These are phyloP conservation scores for Globisporangium nodosum DNA, from an alignment of 352 stramenopile species.

Conservation along the genomic window DNA sequence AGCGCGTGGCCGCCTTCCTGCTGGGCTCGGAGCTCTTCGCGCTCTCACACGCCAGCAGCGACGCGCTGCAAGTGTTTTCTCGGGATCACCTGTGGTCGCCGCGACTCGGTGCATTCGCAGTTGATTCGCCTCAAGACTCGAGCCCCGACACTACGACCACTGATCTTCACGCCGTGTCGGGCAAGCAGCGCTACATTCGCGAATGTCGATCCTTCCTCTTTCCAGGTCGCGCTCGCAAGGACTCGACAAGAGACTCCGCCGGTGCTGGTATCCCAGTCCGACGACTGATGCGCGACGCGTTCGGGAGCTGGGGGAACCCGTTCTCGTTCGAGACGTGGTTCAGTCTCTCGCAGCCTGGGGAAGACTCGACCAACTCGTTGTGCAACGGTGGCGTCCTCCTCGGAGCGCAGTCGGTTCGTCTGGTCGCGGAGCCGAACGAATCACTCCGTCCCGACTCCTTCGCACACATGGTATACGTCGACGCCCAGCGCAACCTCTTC, in stretches of 20 bases:
- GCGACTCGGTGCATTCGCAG: neutral
- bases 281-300: slow-evolving; percentile 11
- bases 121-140: neutral
- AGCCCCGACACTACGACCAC: neutral
- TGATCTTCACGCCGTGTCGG: neutral
- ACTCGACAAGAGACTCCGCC: no score
- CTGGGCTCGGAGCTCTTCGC: slow-evolving; percentile 10
- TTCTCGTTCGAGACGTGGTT: slow-evolving; percentile 23
- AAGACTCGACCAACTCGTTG: slow-evolving; percentile 4
- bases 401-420: neutral
- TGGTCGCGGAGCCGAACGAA: neutral
- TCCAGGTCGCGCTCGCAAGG: neutral
- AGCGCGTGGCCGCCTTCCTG: slow-evolving; percentile 2
- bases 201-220: slow-evolving; percentile 1
- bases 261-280: slow-evolving; percentile 3
- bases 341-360: slow-evolving; percentile 5
- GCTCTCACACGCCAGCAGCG: slow-evolving; percentile 9
- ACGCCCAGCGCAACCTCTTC: slow-evolving; percentile 12
- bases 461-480: slow-evolving; percentile 18
- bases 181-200: slow-evolving; percentile 5
- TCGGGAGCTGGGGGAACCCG: slow-evolving; percentile 4
- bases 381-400: slow-evolving; percentile 2
- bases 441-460: slow-evolving; percentile 2
- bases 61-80: slow-evolving; percentile 3
- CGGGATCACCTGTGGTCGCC: slow-evolving; percentile 1